Base-by-base conservation (phyloP, 768 basidiomycete genomes). In the Cyclocybe aegerita region DNA sequence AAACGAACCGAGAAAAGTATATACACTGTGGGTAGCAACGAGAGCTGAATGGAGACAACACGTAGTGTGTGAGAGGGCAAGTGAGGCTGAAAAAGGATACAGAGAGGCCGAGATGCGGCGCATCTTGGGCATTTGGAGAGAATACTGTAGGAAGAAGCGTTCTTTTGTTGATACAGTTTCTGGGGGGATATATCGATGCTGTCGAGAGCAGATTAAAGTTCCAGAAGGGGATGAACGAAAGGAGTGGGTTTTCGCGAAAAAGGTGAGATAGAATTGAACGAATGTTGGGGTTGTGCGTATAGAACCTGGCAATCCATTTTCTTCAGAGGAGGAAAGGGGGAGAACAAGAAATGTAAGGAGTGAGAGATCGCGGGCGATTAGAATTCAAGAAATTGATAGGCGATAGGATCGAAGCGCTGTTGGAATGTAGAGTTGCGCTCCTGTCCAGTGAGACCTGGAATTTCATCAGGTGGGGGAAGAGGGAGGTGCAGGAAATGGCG, bases 401-500 rank as follows among this genome's bases (percentile, higher is more conserved):
- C 75, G 57, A 80, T 75, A 30, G 83, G 78, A 56, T 90, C 86
- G 53, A 86, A 83, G 57, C 80, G 74, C 58, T 83, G 82, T 49
- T 82, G 79, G 42, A 83, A 73, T 15, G 81, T 74, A 11, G 72
- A 76, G 23, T 81, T 77, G 33, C 67, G 70, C 59, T 89, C 88
- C 58, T 86, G 83, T 45, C 73, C 74, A 53, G 85, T 70, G 52
- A 92, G 79, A 31, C 90, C 90, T 9, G 90, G 90, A 64, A 92
- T 89, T 52, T 91, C 88, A 48, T 85, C 84, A n/a, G 78, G 58
- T 34, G 82, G 75, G 30, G 89, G 90, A n/a, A 86, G 74, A 2
- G 89, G 88, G 9, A 89, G 79, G 48, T 86, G 85, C 39, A 90
- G 77, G 70, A 93, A 93, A 65, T 94, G 90, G 9, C 90, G 85